Evolutionary conservation across 1,284 basidiomycete genomes (phyloP).

Genomic region (Heterobasidion occidentale): DNA sequence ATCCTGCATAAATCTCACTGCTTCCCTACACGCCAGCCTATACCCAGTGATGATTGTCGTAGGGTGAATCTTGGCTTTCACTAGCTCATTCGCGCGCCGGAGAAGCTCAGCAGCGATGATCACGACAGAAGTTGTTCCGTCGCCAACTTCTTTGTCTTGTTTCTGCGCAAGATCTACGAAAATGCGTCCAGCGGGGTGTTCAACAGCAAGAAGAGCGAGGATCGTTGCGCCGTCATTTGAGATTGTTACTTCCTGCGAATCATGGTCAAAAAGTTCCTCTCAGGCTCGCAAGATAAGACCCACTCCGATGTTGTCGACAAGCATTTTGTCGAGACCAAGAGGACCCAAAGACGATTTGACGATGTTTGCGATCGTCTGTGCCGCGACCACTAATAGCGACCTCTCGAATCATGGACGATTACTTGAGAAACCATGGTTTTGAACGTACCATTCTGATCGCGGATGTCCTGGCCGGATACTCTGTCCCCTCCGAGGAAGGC

Average conservation of each 20-base stretch:
- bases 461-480: constrained; percentile 90
- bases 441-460: constrained; percentile 87
- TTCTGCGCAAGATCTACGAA: constrained; percentile 99
- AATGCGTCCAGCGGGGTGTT: constrained; percentile 93
- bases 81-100: constrained; percentile 93
- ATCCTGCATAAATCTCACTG: constrained; percentile 97
- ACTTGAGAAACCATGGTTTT: background rate
- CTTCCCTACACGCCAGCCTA: constrained; percentile 93
- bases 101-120: constrained; percentile 96
- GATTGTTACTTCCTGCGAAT: constrained; percentile 88
- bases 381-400: constrained; percentile 71
- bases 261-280: background rate
- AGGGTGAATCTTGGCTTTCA: constrained; percentile 98
- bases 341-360: constrained; percentile 97
- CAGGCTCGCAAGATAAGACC: constrained; percentile 18
- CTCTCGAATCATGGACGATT: constrained; percentile 1
- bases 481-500: constrained; percentile 92
- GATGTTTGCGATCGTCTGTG: constrained; percentile 95
- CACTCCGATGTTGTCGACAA: constrained; percentile 97
- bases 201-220: constrained; percentile 84
- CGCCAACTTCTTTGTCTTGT: constrained; percentile 99
- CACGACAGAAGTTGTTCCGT: constrained; percentile 98
- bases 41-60: constrained; percentile 99
- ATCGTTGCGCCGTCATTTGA: constrained; percentile 99
- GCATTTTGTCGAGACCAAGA: constrained; percentile 94